Percentiles rank a stretch among this genome's conserved stretches.
These are phyloP conservation scores for Candida cerambycidarum DNA, from an alignment of 805 yeast genomes.

Conservation along the genomic window DNA sequence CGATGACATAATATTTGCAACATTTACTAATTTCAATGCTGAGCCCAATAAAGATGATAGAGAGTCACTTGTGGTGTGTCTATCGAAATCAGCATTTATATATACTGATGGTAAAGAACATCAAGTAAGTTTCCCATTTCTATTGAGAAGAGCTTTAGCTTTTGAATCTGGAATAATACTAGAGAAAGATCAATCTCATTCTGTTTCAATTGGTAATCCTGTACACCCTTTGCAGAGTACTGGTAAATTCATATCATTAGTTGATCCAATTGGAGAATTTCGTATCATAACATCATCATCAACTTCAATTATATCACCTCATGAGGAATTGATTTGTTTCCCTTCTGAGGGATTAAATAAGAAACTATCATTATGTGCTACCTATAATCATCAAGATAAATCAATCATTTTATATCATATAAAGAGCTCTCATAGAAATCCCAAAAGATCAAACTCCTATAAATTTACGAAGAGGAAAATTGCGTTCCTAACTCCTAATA, in stretches of 20 bases:
- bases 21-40: conserved; percentile 52
- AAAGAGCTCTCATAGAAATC: conserved; percentile 31
- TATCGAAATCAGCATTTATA: conserved; percentile 59
- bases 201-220: conserved; percentile 5
- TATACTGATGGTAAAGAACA: conserved; percentile 64
- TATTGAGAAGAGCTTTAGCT: conserved; percentile 57
- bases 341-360: conserved; percentile 43
- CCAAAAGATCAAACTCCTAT: conserved; percentile 16
- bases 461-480: conserved; percentile 19
- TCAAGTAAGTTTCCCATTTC: conserved; percentile 68
- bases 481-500: conserved; percentile 41
- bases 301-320: conserved; percentile 58
- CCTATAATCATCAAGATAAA: conserved; percentile 49
- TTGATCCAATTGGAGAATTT: conserved; percentile 73
- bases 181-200: conserved; percentile 44
- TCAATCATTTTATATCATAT: conserved; percentile 56
- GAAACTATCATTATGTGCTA: conserved; percentile 48
- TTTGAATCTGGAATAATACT: conserved; percentile 68
- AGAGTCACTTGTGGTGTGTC: conserved; percentile 53
- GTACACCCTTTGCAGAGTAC: conserved; percentile 23
- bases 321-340: conserved; percentile 57
- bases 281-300: conserved; percentile 72
- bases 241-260: conserved; percentile 58
- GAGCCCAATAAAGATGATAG: not conserved
- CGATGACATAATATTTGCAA: conserved; percentile 56